Percentiles rank a stretch among this genome's conserved stretches.
Conservation (phyloP, 2,329 filamentous ascomycete genomes). For the Diaporthe eres region DNA sequence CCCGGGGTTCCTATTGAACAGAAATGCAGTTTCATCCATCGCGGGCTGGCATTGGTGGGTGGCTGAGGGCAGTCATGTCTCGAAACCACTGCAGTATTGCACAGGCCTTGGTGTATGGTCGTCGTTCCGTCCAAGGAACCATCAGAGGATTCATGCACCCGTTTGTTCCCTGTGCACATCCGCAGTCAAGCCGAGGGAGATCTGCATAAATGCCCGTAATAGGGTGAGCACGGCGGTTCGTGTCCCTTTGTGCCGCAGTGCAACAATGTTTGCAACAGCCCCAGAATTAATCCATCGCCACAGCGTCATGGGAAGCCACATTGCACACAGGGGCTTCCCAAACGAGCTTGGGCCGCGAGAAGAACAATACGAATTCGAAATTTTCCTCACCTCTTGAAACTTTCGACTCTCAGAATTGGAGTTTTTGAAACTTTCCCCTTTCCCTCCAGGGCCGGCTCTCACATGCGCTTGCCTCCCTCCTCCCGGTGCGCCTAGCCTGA, state of each 20-base stretch:
- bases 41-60: background rate
- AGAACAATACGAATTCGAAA: conserved; percentile 20
- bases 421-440: conserved; percentile 17
- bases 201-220: background rate
- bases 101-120: conserved; percentile 17
- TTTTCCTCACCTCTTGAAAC: conserved; percentile 18
- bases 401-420: conserved; percentile 1
- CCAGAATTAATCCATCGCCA: conserved; percentile 9
- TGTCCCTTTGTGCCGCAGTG: background rate
- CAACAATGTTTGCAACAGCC: conserved; percentile 23
- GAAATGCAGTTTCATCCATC: background rate
- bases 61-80: conserved; percentile 18
- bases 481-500: background rate
- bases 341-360: conserved; percentile 24
- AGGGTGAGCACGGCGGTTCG: background rate
- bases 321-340: background rate
- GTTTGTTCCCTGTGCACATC: conserved; percentile 3
- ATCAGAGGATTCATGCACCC: conserved; percentile 2
- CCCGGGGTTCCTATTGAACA: background rate
- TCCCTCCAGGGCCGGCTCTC: background rate
- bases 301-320: conserved; percentile 4
- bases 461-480: background rate
- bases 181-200: conserved; percentile 6
- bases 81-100: conserved; percentile 16
- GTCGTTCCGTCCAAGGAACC: conserved; percentile 8